phyloP scores from a whole-genome alignment of 257 asterid genomes.

The Galeopsis tetrahit region DNA sequence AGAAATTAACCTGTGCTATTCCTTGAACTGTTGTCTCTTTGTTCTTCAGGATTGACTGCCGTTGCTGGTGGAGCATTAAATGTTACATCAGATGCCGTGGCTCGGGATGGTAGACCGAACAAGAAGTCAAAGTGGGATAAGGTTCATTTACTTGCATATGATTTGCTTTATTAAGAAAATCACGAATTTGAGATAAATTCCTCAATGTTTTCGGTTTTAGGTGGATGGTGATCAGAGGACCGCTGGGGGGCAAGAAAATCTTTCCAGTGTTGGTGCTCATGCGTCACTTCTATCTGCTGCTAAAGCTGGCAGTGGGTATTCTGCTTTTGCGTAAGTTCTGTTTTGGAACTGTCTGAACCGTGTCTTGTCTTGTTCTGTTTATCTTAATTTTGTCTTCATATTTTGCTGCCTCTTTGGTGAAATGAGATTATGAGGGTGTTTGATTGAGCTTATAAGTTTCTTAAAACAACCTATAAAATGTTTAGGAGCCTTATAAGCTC shows the following conservation, averaged over 20 bases:
- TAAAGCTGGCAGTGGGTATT: constrained; percentile 91
- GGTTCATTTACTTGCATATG: constrained; percentile 49
- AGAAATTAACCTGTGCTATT: constrained; percentile 5
- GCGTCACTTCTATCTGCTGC: constrained; percentile 78
- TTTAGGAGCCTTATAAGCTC: too few relatives aligned
- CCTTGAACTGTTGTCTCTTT: constrained; percentile 10
- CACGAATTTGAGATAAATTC: constrained; percentile 26
- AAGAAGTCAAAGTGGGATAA: constrained; percentile 99
- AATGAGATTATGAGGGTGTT: background rate
- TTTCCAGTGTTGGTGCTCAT: constrained; percentile 65
- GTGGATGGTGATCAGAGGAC: constrained; percentile 72
- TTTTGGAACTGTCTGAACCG: constrained; percentile 6
- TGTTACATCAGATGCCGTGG: constrained; percentile 48
- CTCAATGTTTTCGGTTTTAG: constrained; percentile 46
- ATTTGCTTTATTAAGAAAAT: constrained; percentile 22
- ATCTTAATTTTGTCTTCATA: background rate
- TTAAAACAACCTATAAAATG: too few relatives aligned
- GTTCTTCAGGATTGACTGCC: constrained; percentile 40
- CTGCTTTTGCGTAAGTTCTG: constrained; percentile 92
- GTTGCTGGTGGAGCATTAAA: constrained; percentile 40
- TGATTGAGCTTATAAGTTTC: too few relatives aligned
- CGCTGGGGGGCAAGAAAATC: constrained; percentile 60
- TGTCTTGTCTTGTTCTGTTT: constrained; percentile 2
- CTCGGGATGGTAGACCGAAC: constrained; percentile 85
- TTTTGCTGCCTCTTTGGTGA: constrained; percentile 14